A percentile compares a stretch with the other conserved stretches of the same genome.
Evolutionary conservation across 192 early-diverging fungal genomes (phyloP).

Genomic region (Thoreauomyces humboldtii): DNA sequence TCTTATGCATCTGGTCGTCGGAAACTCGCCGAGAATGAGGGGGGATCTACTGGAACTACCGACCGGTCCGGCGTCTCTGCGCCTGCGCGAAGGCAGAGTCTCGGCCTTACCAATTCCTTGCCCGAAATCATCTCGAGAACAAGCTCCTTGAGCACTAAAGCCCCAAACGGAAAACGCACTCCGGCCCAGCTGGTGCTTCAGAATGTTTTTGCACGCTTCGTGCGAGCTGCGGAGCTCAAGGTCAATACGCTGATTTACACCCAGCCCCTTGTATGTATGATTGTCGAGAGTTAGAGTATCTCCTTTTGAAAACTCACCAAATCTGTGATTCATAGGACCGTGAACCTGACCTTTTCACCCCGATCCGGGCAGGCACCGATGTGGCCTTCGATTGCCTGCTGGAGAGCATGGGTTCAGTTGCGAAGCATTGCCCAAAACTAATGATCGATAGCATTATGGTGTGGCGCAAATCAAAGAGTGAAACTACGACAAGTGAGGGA

Average conservation of each 20-base stretch:
- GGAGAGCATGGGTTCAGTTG: conserved; percentile 72
- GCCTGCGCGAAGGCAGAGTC: no score
- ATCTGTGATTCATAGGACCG: conserved; percentile 15
- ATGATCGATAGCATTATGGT: conserved; percentile 64
- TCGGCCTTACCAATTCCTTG: no score
- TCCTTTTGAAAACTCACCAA: not conserved
- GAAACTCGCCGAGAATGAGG: no score
- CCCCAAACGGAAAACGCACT: not conserved
- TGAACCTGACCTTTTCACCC: conserved; percentile 29
- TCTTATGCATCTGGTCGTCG: no score
- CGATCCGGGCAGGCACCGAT: conserved; percentile 51
- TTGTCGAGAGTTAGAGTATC: not conserved
- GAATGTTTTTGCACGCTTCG: conserved; percentile 30
- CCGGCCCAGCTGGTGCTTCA: conserved; percentile 25
- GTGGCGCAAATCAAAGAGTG: conserved; percentile 48
- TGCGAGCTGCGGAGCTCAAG: conserved; percentile 23
- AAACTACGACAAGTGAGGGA: conserved; percentile 19
- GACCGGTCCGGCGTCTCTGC: no score
- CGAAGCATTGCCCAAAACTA: conserved; percentile 79
- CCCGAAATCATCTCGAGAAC: no score
- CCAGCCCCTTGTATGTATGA: conserved; percentile 21
- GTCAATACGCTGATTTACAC: conserved; percentile 16
- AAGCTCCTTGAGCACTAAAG: no score
- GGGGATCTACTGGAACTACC: no score
- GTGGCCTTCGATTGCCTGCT: conserved; percentile 78